phyloP scores from a whole-genome alignment of 345 rosid genomes.

The Camelina neglecta region DNA sequence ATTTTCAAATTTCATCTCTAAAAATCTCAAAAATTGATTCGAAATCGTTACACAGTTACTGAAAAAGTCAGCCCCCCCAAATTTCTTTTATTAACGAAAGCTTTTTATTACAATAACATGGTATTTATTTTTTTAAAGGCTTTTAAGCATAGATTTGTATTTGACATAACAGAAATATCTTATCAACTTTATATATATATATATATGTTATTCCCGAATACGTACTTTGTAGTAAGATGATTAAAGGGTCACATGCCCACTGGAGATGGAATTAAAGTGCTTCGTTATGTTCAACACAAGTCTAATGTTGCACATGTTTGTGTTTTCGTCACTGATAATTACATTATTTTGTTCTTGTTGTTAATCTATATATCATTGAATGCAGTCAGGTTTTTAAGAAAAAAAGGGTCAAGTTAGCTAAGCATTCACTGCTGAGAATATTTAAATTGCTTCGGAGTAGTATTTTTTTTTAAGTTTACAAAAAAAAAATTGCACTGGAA shows the following conservation, averaged over 20 bases:
- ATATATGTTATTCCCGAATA: neutral
- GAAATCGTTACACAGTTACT: conserved; percentile 37
- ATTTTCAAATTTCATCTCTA: conserved; percentile 16
- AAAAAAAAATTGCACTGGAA: too few species aligned
- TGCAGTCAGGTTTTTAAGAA: neutral
- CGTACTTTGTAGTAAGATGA: conserved; percentile 9
- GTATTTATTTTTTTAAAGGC: neutral
- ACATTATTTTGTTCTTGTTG: neutral
- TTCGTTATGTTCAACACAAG: conserved; percentile 44
- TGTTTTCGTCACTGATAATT: conserved; percentile 13
- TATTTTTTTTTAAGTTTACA: neutral
- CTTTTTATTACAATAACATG: neutral
- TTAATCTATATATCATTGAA: conserved; percentile 7
- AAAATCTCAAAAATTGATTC: conserved; percentile 23
- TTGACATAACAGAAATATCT: neutral
- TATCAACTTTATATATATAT: neutral
- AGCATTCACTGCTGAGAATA: conserved; percentile 16
- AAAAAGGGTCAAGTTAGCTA: neutral
- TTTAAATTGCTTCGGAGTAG: neutral
- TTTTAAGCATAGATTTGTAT: neutral
- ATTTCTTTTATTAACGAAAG: neutral
- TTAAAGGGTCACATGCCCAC: conserved; percentile 41
- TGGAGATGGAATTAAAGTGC: conserved; percentile 38
- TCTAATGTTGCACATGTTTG: conserved; percentile 44
- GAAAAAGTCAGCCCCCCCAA: conserved; percentile 39